Evolutionary conservation across 208 protist species (phyloP).

Genomic region (Strigomonas galati): DNA sequence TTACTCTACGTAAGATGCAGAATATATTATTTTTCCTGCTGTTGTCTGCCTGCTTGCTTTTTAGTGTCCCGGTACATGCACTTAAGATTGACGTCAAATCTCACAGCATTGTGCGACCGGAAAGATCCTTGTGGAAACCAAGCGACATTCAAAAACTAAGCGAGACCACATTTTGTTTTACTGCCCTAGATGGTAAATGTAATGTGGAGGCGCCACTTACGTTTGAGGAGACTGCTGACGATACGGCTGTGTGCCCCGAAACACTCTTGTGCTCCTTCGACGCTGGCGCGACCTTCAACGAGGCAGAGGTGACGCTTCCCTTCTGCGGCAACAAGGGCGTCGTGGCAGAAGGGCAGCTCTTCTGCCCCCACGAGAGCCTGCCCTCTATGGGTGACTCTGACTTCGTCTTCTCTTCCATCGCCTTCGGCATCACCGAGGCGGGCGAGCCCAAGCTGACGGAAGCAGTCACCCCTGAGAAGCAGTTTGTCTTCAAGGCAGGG

Average conservation of each 20-base stretch:
- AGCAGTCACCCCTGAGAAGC: conserved; percentile 13
- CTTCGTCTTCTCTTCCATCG: conserved; percentile 18
- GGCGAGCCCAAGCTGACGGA: conserved; percentile 6
- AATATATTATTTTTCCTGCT: no score
- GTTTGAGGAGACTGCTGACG: no score
- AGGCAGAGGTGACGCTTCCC: conserved; percentile 21
- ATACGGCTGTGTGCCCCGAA: conserved; percentile 19
- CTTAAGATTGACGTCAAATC: no score
- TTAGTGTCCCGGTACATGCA: no score
- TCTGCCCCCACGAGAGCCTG: conserved; percentile 36
- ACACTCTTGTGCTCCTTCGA: conserved; percentile 56
- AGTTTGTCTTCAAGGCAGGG: conserved; percentile 22
- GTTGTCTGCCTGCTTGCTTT: no score
- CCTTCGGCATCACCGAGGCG: conserved; percentile 9
- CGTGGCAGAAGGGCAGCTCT: conserved; percentile 37
- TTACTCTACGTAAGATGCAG: no score
- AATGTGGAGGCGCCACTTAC: conserved; percentile 10
- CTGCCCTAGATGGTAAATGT: conserved; percentile 15
- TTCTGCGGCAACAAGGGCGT: conserved; percentile 57
- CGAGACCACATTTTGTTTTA: conserved; percentile 35
- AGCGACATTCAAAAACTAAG: conserved; percentile 19
- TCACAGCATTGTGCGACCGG: no score
- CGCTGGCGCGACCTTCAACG: conserved; percentile 31
- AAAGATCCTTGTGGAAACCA: background rate
- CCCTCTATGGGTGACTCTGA: conserved; percentile 17